Base-by-base conservation (phyloP, 306 rosid genomes). In the Alnus rubra region DNA sequence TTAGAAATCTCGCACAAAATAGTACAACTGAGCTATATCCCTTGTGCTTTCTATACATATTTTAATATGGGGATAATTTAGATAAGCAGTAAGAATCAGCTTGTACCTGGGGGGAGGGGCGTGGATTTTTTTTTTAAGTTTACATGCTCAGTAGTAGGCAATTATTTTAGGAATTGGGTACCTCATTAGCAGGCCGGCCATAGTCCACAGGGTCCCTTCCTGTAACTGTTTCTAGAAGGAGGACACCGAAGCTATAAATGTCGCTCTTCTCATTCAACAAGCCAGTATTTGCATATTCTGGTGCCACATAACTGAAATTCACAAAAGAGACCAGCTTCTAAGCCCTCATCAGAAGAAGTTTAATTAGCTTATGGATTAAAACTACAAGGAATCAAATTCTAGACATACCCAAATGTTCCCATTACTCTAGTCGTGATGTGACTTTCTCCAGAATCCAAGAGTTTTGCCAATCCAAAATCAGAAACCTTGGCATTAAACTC, bases 131-230 rank as follows among this genome's bases (percentile, higher is more conserved):
- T 23, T 23, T 23, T 23, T 23, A 23, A 23, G 28, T 23, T 75
- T 55, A 78, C 53, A 74, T 35, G 77, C 13, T 59, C 62, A 80
- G 62, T 50, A 28, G 69, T 49, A 65, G 70, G 39, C 76, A 71
- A 52, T 63, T 73, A 12, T 76, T 74, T 63, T 35, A 53, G 76
- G 64, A 64, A 58, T 81, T 73, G n/a, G n/a, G 49, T 74, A 92
- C 98, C 97, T 94, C 97, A 73, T 86, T 87, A 50, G 95, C 80
- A 56, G 98, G 94, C 31, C 97, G 97, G 0, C 88, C 87, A 78
- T 94, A 94, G 78, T 92, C 97, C 74, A 92, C 98, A 0, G 98
- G 98, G 74, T 94, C 98, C 89, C 97, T 92, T 81, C 98, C 98
- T 0, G 98, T 92, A 79, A 92, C 92, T 19, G 92, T 86, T 91